phyloP scores from a whole-genome alignment of 129 eudicot genomes.

The Flaveria bidentis region DNA sequence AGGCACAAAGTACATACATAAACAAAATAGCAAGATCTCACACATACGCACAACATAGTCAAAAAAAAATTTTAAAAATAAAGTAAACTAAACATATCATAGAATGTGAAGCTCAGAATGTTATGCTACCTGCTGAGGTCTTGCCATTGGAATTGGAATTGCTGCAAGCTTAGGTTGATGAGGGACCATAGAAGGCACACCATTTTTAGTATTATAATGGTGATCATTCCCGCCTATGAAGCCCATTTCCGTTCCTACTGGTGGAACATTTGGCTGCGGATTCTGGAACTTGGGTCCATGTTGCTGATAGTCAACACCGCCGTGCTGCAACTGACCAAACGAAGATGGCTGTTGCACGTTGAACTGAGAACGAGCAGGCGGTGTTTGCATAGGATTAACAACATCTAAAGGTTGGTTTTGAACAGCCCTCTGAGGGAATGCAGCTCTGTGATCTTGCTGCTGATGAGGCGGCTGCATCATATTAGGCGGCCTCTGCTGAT shows the following conservation, averaged over 20 bases:
- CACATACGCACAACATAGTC: background rate
- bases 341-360: slow-evolving; percentile 51
- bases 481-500: slow-evolving; percentile 61
- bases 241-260: slow-evolving; percentile 52
- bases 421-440: slow-evolving; percentile 42
- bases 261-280: slow-evolving; percentile 62
- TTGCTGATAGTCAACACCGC: slow-evolving; percentile 49
- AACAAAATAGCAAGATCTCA: background rate
- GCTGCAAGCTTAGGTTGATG: slow-evolving; percentile 87
- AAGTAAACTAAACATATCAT: background rate
- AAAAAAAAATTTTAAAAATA: background rate
- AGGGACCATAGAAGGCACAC: slow-evolving; percentile 39
- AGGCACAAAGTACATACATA: background rate
- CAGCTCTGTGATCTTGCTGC: slow-evolving; percentile 56
- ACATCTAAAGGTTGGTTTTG: slow-evolving; percentile 48
- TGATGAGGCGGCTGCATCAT: slow-evolving; percentile 39
- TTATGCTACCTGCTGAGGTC: slow-evolving; percentile 63
- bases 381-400: slow-evolving; percentile 29
- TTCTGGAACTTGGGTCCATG: slow-evolving; percentile 61
- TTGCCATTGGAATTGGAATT: slow-evolving; percentile 65
- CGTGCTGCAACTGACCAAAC: slow-evolving; percentile 45
- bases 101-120: background rate
- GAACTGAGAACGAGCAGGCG: slow-evolving; percentile 41
- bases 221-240: slow-evolving; percentile 58
- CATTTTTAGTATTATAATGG: slow-evolving; percentile 49